Evolutionary conservation across 2,329 filamentous ascomycete genomes (phyloP).

Genomic region (Pseudophaeomoniella oleicola): DNA sequence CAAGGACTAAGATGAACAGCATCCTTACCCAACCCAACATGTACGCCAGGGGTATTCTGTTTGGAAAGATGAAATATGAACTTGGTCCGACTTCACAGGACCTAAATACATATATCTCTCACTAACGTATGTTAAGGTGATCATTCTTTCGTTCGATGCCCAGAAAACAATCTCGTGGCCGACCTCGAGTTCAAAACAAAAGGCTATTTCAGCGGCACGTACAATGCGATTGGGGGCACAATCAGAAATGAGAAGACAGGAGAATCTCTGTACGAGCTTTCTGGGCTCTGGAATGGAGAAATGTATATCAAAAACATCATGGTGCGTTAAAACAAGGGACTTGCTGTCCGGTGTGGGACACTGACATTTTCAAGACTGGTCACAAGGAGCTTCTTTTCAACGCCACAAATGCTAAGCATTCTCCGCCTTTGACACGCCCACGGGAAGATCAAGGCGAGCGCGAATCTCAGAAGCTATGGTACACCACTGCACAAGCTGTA

Average conservation of each 20-base stretch:
- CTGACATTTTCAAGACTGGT: constrained; percentile 49
- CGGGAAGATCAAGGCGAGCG: constrained; percentile 75
- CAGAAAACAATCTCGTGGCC: constrained; percentile 70
- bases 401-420: constrained; percentile 62
- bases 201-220: constrained; percentile 89
- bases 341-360: constrained; percentile 6
- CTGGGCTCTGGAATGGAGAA: constrained; percentile 83
- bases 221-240: constrained; percentile 84
- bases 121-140: constrained; percentile 5
- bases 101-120: too few relatives aligned
- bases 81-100: constrained; percentile 74
- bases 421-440: constrained; percentile 57
- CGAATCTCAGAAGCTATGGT: constrained; percentile 83
- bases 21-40: constrained; percentile 96
- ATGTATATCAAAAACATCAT: constrained; percentile 80
- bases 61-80: constrained; percentile 99
- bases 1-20: constrained; percentile 29
- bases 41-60: constrained; percentile 92
- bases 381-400: constrained; percentile 86
- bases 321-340: constrained; percentile 32
- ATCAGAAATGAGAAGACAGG: constrained; percentile 83
- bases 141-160: constrained; percentile 70
- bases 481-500: constrained; percentile 65
- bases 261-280: constrained; percentile 79
- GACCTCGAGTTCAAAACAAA: constrained; percentile 98